Evolutionary conservation across 495 filamentous ascomycete genomes (phyloP).

Genomic region (Aspergillus mulundensis): DNA sequence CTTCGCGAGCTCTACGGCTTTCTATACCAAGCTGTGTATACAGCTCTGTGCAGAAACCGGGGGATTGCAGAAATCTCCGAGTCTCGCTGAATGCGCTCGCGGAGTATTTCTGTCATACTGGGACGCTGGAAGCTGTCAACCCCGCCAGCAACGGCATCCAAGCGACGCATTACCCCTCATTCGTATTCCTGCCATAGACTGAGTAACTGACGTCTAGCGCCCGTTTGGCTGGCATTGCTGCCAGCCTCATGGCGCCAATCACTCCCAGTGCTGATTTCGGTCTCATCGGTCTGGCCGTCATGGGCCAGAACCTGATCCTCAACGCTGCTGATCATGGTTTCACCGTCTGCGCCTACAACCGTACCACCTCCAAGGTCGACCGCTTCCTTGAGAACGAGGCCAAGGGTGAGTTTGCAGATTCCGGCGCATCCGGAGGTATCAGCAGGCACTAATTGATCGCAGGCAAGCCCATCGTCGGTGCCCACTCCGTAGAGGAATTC

Average conservation of each 20-base stretch:
- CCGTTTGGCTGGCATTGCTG: constrained; percentile 79
- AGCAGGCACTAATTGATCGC: constrained; percentile 5
- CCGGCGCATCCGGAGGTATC: neutral
- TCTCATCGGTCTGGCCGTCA: constrained; percentile 99
- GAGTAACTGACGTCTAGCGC: constrained; percentile 63
- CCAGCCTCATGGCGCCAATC: constrained; percentile 60
- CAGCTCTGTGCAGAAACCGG: too few species aligned
- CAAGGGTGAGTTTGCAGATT: constrained; percentile 59
- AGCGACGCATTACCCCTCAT: neutral
- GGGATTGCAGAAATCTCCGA: neutral
- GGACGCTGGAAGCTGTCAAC: neutral
- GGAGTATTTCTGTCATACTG: neutral
- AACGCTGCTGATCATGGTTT: constrained; percentile 96
- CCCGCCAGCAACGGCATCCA: neutral
- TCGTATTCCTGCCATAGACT: constrained; percentile 23
- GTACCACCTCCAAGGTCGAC: constrained; percentile 96
- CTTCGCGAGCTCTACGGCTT: neutral
- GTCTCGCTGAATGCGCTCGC: neutral
- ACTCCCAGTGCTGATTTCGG: constrained; percentile 77
- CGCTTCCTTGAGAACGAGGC: constrained; percentile 90
- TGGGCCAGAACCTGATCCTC: constrained; percentile 98
- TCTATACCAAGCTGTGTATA: neutral
- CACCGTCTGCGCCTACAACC: constrained; percentile 96
- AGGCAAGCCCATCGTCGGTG: constrained; percentile 90
- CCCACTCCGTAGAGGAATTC: constrained; percentile 92